These are phyloP conservation scores for Ganoderma multipileum DNA, from an alignment of 1,284 basidiomycete genomes.

Conservation along the genomic window DNA sequence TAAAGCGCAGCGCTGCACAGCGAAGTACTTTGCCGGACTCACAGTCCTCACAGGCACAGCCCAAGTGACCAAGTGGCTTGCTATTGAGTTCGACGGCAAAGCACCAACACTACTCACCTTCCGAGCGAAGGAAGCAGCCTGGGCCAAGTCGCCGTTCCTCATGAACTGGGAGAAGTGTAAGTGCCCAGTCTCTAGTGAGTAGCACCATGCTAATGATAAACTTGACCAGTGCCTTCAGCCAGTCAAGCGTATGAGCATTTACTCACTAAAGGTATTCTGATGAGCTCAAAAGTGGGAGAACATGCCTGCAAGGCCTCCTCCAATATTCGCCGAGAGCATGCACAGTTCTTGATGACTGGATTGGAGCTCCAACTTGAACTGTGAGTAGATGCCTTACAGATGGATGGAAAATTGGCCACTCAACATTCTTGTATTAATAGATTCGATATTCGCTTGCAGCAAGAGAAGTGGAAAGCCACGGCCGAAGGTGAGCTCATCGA, in stretches of 20 bases:
- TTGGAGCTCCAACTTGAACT: not conserved
- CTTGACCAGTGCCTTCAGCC: not conserved
- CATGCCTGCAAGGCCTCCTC: not conserved
- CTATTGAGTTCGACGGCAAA: not conserved
- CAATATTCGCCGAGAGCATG: not conserved
- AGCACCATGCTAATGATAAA: too few species aligned
- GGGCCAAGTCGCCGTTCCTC: not conserved
- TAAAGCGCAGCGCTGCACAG: not conserved
- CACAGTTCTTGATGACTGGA: not conserved
- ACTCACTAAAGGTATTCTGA: not conserved
- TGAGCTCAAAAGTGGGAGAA: not conserved
- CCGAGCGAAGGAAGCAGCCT: not conserved
- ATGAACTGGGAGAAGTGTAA: not conserved
- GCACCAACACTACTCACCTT: slow-evolving; percentile 8
- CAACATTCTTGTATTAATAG: not conserved
- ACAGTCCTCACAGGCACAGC: not conserved
- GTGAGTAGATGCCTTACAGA: too few species aligned
- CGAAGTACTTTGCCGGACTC: slow-evolving; percentile 2
- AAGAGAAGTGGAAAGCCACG: not conserved
- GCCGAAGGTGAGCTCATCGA: not conserved
- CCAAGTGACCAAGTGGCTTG: not conserved
- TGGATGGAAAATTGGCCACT: not conserved
- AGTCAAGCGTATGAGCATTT: not conserved
- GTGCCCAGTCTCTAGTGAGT: too few species aligned
- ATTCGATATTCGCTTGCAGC: not conserved